Percentiles rank a stretch among this genome's conserved stretches.
These are phyloP conservation scores for Lagenaria siceraria DNA, from an alignment of 306 rosid species.

Conservation along the genomic window DNA sequence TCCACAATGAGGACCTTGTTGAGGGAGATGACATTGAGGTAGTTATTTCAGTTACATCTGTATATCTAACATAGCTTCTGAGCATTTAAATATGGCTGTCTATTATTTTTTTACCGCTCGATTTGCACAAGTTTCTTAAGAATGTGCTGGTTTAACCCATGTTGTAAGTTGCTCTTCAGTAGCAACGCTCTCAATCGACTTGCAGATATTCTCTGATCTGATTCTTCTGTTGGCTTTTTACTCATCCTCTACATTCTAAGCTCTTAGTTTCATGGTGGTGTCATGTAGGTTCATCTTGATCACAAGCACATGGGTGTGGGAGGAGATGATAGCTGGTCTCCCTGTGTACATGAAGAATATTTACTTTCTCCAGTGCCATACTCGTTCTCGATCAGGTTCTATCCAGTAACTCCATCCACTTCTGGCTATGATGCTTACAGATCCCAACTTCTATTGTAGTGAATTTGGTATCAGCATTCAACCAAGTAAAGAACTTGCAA, in stretches of 20 bases:
- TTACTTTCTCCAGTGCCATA: constrained; percentile 44
- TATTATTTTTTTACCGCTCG: neutral
- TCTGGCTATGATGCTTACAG: constrained; percentile 55
- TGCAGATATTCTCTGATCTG: neutral
- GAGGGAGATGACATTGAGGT: constrained; percentile 87
- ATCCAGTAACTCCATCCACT: constrained; percentile 39
- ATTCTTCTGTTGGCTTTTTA: neutral
- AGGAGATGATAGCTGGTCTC: constrained; percentile 98
- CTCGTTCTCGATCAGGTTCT: constrained; percentile 56
- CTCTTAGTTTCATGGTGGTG: constrained; percentile 6
- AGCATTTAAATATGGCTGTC: neutral
- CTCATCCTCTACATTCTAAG: neutral
- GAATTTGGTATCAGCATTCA: neutral
- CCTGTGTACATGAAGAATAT: constrained; percentile 51
- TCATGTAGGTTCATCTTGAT: constrained; percentile 71
- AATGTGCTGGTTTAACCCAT: neutral
- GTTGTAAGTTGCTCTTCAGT: neutral
- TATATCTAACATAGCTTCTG: neutral
- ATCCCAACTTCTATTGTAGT: constrained; percentile 41
- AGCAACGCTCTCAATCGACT: neutral
- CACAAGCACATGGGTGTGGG: constrained; percentile 95
- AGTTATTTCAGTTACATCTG: neutral
- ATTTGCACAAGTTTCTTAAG: neutral
- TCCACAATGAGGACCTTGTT: constrained; percentile 53
- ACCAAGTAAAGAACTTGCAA: neutral